Base-by-base conservation (phyloP, 495 filamentous ascomycete genomes). In the Cenococcum geophilum region DNA sequence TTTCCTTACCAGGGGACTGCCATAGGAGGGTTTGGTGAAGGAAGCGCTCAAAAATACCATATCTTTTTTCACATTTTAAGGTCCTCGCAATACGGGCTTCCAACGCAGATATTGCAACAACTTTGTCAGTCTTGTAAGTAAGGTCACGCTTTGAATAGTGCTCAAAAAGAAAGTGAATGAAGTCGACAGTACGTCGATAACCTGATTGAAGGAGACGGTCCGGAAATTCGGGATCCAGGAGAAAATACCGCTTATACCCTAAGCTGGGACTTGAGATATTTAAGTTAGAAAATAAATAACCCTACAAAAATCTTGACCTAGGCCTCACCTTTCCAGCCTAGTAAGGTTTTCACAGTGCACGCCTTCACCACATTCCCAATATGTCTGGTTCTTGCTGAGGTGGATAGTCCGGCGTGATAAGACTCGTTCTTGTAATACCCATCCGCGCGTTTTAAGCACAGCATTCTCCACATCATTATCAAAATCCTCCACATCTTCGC, bases 221-320 rank as follows among this genome's bases (percentile, higher is more conserved):
- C 14, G 36, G 36, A 40, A 40, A 40, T 40, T 40, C 8, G 6
- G 36, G 36, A 65, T 89, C 85, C 74, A 88, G 81, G 6, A 49
- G 80, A 82, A 22, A 86, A 75, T 40, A 40, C 14, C 14, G 8
- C 36, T 40, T 40, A 14, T 14, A 14, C 36, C 14, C 8, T 40
- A 14, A 14, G 14, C 36, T 40, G 14, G 14, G 36, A 8, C 6
- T 8, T 14, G 36, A 40, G 14, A 14, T n/a, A n/a, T n/a, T n/a
- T n/a, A n/a, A n/a, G n/a, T n/a, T 8, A 14, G 14, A 40, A 40
- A 40, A 40, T 14, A 14, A 14, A 8, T 40, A 40, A 14, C 0
- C 85, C 86, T 42, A 88, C 86, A 4, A 86, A 82, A 9, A 86
- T 85, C 53, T 85, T 82, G 40, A 88, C 77, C 18, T 67, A 77